A percentile compares a stretch with the other conserved stretches of the same genome.
These are phyloP conservation scores for Neovahlkampfia damariscottae DNA, from an alignment of 78 protist species.

Conservation along the genomic window DNA sequence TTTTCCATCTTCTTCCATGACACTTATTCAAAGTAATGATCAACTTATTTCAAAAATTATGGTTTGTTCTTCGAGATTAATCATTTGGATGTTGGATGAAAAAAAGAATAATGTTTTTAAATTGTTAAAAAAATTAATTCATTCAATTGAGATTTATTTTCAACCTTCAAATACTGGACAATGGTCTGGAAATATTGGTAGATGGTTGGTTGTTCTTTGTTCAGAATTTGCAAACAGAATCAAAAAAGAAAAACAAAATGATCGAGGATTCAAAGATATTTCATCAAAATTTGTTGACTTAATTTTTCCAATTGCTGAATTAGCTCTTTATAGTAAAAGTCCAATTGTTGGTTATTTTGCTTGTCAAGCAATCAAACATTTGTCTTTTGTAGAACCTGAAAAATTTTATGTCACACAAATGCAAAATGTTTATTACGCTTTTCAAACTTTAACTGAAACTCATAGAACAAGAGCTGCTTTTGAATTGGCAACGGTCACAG, in stretches of 20 bases:
- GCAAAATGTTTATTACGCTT: conserved; percentile 19
- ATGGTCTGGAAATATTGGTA: conserved; percentile 5
- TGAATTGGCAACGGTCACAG: not conserved
- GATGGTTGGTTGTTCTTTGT: not conserved
- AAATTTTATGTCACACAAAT: not conserved
- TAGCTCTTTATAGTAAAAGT: not conserved
- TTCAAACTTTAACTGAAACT: conserved; percentile 28
- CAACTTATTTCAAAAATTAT: not conserved
- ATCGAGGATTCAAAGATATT: too few relatives aligned
- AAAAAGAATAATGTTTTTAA: not conserved
- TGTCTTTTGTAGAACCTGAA: conserved; percentile 13
- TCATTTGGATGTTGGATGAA: not conserved
- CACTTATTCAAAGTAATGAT: not conserved
- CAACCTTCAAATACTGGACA: conserved; percentile 28
- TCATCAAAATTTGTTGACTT: not conserved
- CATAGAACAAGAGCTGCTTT: conserved; percentile 14
- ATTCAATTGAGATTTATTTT: conserved; percentile 9
- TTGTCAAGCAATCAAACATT: not conserved
- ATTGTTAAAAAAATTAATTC: not conserved
- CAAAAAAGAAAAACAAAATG: not conserved
- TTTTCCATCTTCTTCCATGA: not conserved
- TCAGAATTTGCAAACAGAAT: not conserved
- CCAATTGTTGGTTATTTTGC: not conserved
- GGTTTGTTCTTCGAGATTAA: not conserved
- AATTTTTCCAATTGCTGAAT: not conserved